Evolutionary conservation across 169 alveolate genomes (phyloP).

Genomic region (Eimeria praecox): DNA sequence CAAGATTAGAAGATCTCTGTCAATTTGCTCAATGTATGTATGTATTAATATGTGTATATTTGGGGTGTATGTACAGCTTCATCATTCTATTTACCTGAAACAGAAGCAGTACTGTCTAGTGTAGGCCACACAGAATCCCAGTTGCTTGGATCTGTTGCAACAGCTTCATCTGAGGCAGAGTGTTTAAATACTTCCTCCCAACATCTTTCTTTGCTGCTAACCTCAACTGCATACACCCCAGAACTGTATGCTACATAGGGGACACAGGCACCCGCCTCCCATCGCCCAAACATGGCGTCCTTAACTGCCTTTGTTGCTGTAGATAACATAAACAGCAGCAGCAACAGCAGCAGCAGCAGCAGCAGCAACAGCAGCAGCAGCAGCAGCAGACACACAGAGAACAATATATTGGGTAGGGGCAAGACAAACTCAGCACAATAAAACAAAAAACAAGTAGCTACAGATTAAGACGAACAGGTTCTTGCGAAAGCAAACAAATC

Average conservation of each 20-base stretch:
- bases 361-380: constrained; percentile 8
- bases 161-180: constrained; percentile 26
- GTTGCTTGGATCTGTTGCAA: background rate
- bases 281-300: background rate
- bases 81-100: background rate
- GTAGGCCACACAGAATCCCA: constrained; percentile 47
- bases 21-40: background rate
- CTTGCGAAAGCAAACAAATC: too few relatives aligned
- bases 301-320: background rate
- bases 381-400: background rate
- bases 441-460: too few relatives aligned
- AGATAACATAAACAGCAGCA: background rate
- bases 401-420: too few relatives aligned
- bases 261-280: background rate
- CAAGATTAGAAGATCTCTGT: too few relatives aligned
- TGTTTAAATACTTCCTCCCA: background rate
- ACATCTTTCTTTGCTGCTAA: background rate
- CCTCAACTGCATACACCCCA: background rate
- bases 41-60: too few relatives aligned
- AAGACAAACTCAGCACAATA: background rate
- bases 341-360: background rate
- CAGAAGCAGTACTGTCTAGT: constrained; percentile 13
- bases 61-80: background rate
- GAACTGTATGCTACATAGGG: background rate
- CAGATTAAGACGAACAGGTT: too few relatives aligned